Conservation (phyloP, 148 eudicot genomes). For the Chenopodium berlandieri region DNA sequence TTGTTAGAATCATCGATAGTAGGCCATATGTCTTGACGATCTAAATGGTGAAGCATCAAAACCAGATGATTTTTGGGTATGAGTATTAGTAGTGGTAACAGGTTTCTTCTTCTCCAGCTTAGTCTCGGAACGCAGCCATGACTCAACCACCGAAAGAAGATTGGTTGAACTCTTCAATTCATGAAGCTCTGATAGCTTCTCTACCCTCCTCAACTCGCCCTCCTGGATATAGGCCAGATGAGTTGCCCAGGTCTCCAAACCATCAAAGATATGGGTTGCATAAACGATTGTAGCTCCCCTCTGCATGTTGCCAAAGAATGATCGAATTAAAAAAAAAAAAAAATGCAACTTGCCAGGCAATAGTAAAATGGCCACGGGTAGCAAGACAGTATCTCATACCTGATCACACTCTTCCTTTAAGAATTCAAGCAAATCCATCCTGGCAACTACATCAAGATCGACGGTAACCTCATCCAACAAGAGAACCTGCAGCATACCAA, state of each 20-base stretch:
- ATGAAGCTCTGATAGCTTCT: slow-evolving; percentile 60
- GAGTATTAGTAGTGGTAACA: slow-evolving; percentile 20
- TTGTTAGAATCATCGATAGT: slow-evolving; percentile 55
- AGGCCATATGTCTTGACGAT: slow-evolving; percentile 92
- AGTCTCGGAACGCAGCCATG: slow-evolving; percentile 83
- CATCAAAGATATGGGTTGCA: slow-evolving; percentile 97
- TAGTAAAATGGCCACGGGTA: background rate
- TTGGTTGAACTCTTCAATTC: slow-evolving; percentile 64
- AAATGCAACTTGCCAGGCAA: background rate
- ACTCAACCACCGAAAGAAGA: slow-evolving; percentile 89
- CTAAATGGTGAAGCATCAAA: slow-evolving; percentile 78
- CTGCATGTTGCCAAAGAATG: slow-evolving; percentile 32
- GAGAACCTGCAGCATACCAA: slow-evolving; percentile 60
- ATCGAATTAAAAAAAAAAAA: background rate
- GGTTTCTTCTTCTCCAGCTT: slow-evolving; percentile 78
- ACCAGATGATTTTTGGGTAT: slow-evolving; percentile 46
- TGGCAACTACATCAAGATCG: slow-evolving; percentile 91
- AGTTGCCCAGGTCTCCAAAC: slow-evolving; percentile 94
- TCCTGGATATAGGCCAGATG: slow-evolving; percentile 92
- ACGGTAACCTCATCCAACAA: slow-evolving; percentile 93
- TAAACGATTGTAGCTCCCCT: slow-evolving; percentile 96
- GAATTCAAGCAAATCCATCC: slow-evolving; percentile 90
- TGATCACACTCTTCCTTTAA: slow-evolving; percentile 88
- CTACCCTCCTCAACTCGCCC: slow-evolving; percentile 65
- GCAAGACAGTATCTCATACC: slow-evolving; percentile 38